These are phyloP conservation scores for Pythium apleroticum DNA, from an alignment of 352 stramenopile genomes.

Conservation along the genomic window DNA sequence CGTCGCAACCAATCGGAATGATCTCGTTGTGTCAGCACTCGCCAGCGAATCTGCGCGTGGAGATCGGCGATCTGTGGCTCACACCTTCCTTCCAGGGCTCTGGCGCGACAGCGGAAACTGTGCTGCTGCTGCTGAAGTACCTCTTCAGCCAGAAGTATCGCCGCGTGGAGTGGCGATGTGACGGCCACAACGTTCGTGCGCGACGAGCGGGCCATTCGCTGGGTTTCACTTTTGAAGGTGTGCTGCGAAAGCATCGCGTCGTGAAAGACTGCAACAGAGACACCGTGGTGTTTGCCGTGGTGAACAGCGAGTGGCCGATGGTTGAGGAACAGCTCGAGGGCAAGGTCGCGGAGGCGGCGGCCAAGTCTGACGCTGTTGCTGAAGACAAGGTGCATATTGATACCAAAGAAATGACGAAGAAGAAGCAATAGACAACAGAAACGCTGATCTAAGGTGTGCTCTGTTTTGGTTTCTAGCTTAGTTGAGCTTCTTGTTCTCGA, in stretches of 20 bases:
- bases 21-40: constrained; percentile 73
- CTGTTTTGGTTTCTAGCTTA: neutral
- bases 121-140: constrained; percentile 70
- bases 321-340: constrained; percentile 62
- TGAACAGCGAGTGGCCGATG: constrained; percentile 86
- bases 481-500: constrained; percentile 11
- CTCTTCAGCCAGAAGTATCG: constrained; percentile 82
- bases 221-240: constrained; percentile 87
- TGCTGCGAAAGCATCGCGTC: constrained; percentile 86
- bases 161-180: constrained; percentile 85
- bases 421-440: constrained; percentile 31
- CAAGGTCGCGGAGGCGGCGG: constrained; percentile 18
- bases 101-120: constrained; percentile 46
- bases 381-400: neutral
- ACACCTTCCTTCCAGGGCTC: constrained; percentile 70
- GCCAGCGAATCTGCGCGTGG: constrained; percentile 71
- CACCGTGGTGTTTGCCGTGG: constrained; percentile 78
- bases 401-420: constrained; percentile 46
- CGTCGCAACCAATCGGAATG: constrained; percentile 69
- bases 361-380: constrained; percentile 7
- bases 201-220: constrained; percentile 74
- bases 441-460: neutral
- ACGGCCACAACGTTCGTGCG: constrained; percentile 86
- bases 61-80: constrained; percentile 83
- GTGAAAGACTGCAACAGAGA: constrained; percentile 85